These are phyloP conservation scores for Hypoxylon trugodes DNA, from an alignment of 495 filamentous ascomycete species.

Conservation along the genomic window DNA sequence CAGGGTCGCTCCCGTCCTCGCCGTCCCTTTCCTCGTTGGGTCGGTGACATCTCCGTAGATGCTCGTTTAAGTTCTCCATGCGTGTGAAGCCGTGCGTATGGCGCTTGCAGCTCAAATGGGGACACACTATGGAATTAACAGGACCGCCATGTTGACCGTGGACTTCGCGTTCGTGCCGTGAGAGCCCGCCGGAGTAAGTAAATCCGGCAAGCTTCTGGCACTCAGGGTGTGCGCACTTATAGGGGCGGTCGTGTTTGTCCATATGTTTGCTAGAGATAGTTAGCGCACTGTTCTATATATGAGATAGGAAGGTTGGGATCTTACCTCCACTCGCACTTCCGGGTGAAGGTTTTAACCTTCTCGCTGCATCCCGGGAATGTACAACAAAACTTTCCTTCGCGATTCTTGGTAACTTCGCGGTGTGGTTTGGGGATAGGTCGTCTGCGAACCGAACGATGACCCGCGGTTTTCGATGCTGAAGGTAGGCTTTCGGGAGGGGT, in stretches of 20 bases:
- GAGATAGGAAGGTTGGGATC: slow-evolving; percentile 43
- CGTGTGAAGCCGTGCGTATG: slow-evolving; percentile 82
- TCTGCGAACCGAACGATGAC: slow-evolving; percentile 41
- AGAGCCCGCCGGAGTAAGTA: slow-evolving; percentile 88
- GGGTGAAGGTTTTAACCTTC: slow-evolving; percentile 67
- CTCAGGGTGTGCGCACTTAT: slow-evolving; percentile 76
- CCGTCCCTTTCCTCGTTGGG: no score
- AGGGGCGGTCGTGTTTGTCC: slow-evolving; percentile 95
- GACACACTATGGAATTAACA: slow-evolving; percentile 80
- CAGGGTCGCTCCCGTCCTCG: no score
- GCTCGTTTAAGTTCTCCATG: slow-evolving; percentile 88
- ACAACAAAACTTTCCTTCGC: slow-evolving; percentile 75
- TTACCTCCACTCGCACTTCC: slow-evolving; percentile 94
- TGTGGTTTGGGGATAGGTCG: slow-evolving; percentile 61
- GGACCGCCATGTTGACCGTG: slow-evolving; percentile 87
- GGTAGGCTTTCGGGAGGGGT: slow-evolving; percentile 17
- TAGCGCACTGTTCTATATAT: neutral
- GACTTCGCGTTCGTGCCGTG: slow-evolving; percentile 90
- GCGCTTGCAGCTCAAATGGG: slow-evolving; percentile 80
- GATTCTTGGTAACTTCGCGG: slow-evolving; percentile 62
- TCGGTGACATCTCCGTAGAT: slow-evolving; percentile 80
- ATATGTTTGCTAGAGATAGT: slow-evolving; percentile 78
- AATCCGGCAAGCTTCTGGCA: slow-evolving; percentile 93
- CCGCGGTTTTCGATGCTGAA: neutral
- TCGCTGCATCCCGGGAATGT: slow-evolving; percentile 66